Conservation (phyloP, 495 filamentous ascomycete species). For the Talaromyces thailandensis region DNA sequence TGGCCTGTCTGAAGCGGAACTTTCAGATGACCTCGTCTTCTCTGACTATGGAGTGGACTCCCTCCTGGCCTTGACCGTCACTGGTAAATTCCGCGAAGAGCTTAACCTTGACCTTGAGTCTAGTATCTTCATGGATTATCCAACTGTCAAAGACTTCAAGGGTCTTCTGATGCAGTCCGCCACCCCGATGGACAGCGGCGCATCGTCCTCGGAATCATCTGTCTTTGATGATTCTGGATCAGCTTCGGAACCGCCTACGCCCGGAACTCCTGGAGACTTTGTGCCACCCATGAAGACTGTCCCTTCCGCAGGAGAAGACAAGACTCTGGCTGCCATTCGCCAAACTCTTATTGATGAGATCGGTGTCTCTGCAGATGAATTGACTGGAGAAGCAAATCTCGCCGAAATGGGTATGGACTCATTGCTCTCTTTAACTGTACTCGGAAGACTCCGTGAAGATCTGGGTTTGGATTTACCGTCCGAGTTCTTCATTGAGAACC, state of each 20-base stretch:
- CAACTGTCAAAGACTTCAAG: constrained; percentile 44
- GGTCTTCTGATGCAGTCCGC: constrained; percentile 2
- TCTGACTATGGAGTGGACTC: constrained; percentile 43
- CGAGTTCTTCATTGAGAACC: constrained; percentile 51
- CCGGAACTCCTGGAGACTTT: neutral
- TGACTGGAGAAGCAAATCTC: constrained; percentile 36
- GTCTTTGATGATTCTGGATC: constrained; percentile 1
- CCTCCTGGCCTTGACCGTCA: constrained; percentile 35
- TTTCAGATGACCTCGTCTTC: constrained; percentile 24
- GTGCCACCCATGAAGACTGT: neutral
- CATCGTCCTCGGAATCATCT: neutral
- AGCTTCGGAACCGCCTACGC: neutral
- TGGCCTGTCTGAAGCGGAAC: constrained; percentile 28
- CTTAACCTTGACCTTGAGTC: constrained; percentile 25
- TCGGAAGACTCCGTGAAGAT: constrained; percentile 47
- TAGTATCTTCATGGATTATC: constrained; percentile 40
- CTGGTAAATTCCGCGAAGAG: constrained; percentile 27
- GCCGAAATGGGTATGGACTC: constrained; percentile 45
- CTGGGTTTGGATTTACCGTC: constrained; percentile 39
- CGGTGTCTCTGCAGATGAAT: constrained; percentile 54
- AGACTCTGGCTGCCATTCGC: constrained; percentile 30
- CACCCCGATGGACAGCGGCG: neutral
- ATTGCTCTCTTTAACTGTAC: constrained; percentile 40
- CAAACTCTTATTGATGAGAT: constrained; percentile 60
- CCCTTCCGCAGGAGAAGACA: neutral